phyloP scores from a whole-genome alignment of 345 rosid species.

The Carallia pectinifolia region DNA sequence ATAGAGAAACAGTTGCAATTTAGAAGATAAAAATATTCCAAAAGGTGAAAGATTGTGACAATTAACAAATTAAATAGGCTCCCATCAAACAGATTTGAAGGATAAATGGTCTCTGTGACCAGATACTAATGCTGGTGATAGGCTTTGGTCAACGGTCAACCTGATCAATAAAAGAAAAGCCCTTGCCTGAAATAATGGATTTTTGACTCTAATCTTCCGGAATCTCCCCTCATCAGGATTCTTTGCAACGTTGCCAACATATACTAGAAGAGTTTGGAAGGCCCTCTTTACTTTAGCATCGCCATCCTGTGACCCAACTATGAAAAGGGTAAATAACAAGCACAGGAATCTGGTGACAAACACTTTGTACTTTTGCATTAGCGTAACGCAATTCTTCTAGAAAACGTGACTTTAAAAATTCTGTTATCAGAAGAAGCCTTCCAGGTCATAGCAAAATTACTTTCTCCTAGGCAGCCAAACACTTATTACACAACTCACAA shows the following conservation, averaged over 20 bases:
- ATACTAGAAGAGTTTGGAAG: conserved; percentile 60
- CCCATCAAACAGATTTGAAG: conserved; percentile 1
- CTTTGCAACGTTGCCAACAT: conserved; percentile 57
- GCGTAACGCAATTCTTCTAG: no score
- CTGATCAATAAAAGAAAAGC: conserved; percentile 1
- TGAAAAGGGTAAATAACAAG: no score
- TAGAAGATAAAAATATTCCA: no score
- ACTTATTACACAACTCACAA: neutral
- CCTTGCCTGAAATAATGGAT: conserved; percentile 57
- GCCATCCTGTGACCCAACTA: conserved; percentile 37
- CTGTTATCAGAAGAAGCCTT: no score
- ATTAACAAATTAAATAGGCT: neutral
- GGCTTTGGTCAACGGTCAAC: neutral
- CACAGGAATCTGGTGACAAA: no score
- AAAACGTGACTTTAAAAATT: no score
- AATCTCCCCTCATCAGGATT: conserved; percentile 61
- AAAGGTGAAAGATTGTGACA: no score
- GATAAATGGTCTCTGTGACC: neutral
- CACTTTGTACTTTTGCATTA: no score
- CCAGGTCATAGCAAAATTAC: neutral
- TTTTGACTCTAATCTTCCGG: conserved; percentile 62
- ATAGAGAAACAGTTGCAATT: no score
- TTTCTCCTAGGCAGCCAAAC: neutral
- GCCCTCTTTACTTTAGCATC: conserved; percentile 55
- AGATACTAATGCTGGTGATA: neutral